These are phyloP conservation scores for Pouteria glomerata DNA, from an alignment of 148 eudicot genomes.

Conservation along the genomic window DNA sequence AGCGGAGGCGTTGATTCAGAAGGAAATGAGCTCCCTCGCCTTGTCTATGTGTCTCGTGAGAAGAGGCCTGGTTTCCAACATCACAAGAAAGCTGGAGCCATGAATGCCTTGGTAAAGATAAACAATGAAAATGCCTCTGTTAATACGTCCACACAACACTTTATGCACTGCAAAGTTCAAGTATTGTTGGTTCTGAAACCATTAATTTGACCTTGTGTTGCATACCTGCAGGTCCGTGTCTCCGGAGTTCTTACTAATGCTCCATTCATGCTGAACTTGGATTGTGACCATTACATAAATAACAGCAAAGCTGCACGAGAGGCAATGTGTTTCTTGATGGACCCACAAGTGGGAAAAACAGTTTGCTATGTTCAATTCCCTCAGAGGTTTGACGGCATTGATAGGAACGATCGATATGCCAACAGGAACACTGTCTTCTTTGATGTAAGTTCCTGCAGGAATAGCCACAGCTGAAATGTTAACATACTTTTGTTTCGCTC, in stretches of 20 bases:
- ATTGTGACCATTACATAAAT: constrained; percentile 95
- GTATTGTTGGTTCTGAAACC: not conserved
- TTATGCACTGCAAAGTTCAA: not conserved
- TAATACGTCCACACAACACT: not conserved
- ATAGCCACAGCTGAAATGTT: not conserved
- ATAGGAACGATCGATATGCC: constrained; percentile 82
- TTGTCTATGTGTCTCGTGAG: constrained; percentile 97
- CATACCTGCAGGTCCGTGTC: constrained; percentile 72
- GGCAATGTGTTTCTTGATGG: constrained; percentile 98
- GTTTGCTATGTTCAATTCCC: constrained; percentile 97
- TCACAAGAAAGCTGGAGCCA: constrained; percentile 99
- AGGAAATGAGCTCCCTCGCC: constrained; percentile 97
- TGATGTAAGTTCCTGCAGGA: constrained; percentile 66
- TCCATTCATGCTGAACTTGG: constrained; percentile 99
- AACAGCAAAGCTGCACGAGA: constrained; percentile 97
- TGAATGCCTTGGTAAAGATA: constrained; percentile 92
- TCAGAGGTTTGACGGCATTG: constrained; percentile 95
- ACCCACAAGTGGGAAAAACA: constrained; percentile 83
- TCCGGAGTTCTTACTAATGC: constrained; percentile 96
- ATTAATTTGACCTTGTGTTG: not conserved
- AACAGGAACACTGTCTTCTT: constrained; percentile 97
- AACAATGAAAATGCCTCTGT: not conserved
- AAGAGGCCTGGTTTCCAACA: constrained; percentile 99
- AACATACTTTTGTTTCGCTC: constrained; percentile 1
- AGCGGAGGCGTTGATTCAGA: constrained; percentile 92